Evolutionary conservation across 805 yeast genomes (phyloP).

Genomic region (Phaffomyces thermotolerans): DNA sequence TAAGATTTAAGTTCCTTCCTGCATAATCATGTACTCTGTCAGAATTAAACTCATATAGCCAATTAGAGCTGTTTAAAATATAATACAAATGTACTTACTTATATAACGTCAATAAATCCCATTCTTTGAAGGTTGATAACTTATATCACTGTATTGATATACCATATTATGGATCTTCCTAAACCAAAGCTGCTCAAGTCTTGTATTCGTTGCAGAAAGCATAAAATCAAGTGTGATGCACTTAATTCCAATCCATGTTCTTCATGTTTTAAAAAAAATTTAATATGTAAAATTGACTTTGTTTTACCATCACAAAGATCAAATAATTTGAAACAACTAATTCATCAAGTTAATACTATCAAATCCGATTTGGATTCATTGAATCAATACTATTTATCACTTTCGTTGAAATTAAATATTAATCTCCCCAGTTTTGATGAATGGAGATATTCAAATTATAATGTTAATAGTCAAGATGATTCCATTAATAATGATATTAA

Average conservation of each 20-base stretch:
- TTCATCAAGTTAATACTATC: constrained; percentile 14
- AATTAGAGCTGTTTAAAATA: constrained; percentile 2
- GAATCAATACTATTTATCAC: constrained; percentile 7
- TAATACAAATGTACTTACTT: neutral
- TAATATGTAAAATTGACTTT: constrained; percentile 47
- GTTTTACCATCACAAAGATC: constrained; percentile 42
- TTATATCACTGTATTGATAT: too few relatives aligned
- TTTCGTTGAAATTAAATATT: constrained; percentile 10
- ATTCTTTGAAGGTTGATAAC: too few relatives aligned
- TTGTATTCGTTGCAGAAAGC: constrained; percentile 58
- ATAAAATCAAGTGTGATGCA: constrained; percentile 62
- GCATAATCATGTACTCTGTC: neutral
- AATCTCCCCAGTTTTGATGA: constrained; percentile 13
- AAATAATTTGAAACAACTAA: constrained; percentile 20
- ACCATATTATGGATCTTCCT: constrained; percentile 14
- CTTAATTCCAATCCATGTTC: constrained; percentile 49
- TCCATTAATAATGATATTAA: neutral
- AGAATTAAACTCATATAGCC: neutral
- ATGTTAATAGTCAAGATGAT: neutral
- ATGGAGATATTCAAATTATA: constrained; percentile 8
- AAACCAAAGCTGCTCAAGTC: constrained; percentile 43
- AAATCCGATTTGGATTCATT: constrained; percentile 9
- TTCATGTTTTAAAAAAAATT: constrained; percentile 44
- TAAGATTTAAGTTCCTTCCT: too few relatives aligned
- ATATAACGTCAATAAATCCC: neutral